Base-by-base conservation (phyloP, 768 basidiomycete genomes). In the Phanerochaete carnosa region DNA sequence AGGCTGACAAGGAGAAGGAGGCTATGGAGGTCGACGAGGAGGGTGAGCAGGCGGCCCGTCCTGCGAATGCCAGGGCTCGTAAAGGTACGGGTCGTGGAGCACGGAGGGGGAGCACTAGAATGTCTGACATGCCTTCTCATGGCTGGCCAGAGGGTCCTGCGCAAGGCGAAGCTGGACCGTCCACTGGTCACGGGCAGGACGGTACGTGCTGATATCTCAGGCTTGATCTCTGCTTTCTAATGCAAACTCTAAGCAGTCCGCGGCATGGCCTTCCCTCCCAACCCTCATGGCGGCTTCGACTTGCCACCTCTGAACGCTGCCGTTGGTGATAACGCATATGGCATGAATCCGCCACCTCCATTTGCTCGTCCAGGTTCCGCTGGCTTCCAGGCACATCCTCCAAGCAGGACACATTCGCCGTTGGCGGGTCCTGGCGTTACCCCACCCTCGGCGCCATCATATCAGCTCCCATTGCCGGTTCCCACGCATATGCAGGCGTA, bases 341-440 rank as follows among this genome's bases (percentile, higher is more conserved):
- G 39, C 39, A 43, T 43, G 39, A 43, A 43, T 77, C 77, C 47
- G 76, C 81, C 54, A 82, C 84, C 70, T 88, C 88, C 72, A 76
- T 87, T 65, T 80, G 87, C 66, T 83, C 87, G 25, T 15, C 39
- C 54, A 19, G 79, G 85, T 59, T 87, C 68, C 33, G 68, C 69
- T 5, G 54, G 65, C 61, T 45, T 63, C 60, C 51, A 60, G 62
- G 4, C 58, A 52, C 8, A 65, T 66, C 16, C 84, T 26, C 89
- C 89, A 5, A 90, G 86, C 72, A 76, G 88, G 66, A 87, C 88
- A 55, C 88, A 90, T 70, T 89, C 88, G 47, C 89, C 88, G 51
- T 71, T 86, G 67, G 68, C 68, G 1, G 82, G 81, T 55, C 84
- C 81, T 64, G 79, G 77, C 59, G 69, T 76, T 58, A 61, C 57